Base-by-base conservation (phyloP, 2,329 filamentous ascomycete genomes). In the Pseudogymnoascus sp. region DNA sequence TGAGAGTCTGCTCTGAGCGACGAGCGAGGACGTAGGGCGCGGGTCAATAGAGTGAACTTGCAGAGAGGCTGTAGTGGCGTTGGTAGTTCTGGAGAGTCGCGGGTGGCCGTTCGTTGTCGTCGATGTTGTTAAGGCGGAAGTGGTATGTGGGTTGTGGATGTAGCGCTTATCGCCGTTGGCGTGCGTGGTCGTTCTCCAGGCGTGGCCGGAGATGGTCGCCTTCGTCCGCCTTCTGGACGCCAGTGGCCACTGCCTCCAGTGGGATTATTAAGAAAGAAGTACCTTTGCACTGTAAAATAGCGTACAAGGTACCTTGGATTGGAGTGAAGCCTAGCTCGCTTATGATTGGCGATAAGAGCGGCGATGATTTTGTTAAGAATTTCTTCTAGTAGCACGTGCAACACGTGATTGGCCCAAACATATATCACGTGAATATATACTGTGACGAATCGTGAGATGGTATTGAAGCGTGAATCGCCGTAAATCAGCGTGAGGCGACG, bases 271-370 rank as follows among this genome's bases (percentile, higher is more conserved):
- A 30, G 22, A 54, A 14, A 14, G n/a, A 54, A 54, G 47, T 54
- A 54, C 25, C 28, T 54, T 32, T 54, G 47, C 18, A 54, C 28
- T 54, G 28, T 54, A 54, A 54, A 54, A 7, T 32, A n/a, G 25
- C 9, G 28, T 32, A 6, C 32, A 28, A 32, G 11, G 28, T 54
- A 54, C 47, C 47, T 54, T 2, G 28, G 47, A 30, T 32, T 30
- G 47, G n/a, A 54, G 47, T 32, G 47, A 54, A 30, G 47, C 47
- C 25, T 32, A n/a, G 47, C n/a, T 54, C 47, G 47, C 47, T 54
- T 54, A 54, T 32, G 47, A 54, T 54, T 54, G 47, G 47, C 47
- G 47, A 54, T 54, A 54, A 54, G 25, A 54, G 47, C 47, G 28
- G 47, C 28, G 28, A 54, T 54, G 47, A 14, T 32, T 54, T 32